Base-by-base conservation (phyloP, 441 rosid genomes). In the Aleurites moluccanus region DNA sequence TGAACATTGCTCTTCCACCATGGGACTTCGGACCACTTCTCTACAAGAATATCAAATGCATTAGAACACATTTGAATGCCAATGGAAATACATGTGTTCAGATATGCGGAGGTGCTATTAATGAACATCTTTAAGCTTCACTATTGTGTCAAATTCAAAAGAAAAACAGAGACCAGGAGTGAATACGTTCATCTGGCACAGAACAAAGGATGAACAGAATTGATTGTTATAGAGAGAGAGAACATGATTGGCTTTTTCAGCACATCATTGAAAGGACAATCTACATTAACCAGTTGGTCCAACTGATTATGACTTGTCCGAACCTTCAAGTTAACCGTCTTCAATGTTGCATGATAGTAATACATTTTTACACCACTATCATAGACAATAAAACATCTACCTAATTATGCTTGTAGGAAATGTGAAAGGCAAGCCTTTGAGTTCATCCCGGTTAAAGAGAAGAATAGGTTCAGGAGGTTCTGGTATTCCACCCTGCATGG, bases 1-100 rank as follows among this genome's bases (percentile, higher is more conserved):
- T 38, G 92, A 92, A 78, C 98, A 90, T 72, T 94, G 98, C 64
- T 90, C 98, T 87, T 92, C 95, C 21, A 94, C 98, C 97, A 94
- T 94, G 40, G 92, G 95, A 81, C 97, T 94, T 73, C 73, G 84
- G 59, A 94, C 97, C 60, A 88, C 88, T 83, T 94, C 97, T 83
- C 98, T 94, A 77, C 73, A 81, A 77, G 76, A 74, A 75, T 11
- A 81, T 59, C 64, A 70, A 63, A 55, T 64, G 66, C 55, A 79
- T 85, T 69, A 80, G 64, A 68, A 80, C 61, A 44, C 75, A 78
- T 47, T 70, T 59, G 38, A 59, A 50, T 62, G 42, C 52, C 76
- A 69, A 67, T 38, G 45, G 7, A 67, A 64, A 44, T 33, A 56
- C 45, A 20, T 53, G 15, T 30, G 40, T 38, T 40, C 60, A 69